Percentiles rank a stretch among this genome's conserved stretches.
These are phyloP conservation scores for Cystobasidiopsis lactophilus DNA, from an alignment of 768 basidiomycete genomes.

Conservation along the genomic window DNA sequence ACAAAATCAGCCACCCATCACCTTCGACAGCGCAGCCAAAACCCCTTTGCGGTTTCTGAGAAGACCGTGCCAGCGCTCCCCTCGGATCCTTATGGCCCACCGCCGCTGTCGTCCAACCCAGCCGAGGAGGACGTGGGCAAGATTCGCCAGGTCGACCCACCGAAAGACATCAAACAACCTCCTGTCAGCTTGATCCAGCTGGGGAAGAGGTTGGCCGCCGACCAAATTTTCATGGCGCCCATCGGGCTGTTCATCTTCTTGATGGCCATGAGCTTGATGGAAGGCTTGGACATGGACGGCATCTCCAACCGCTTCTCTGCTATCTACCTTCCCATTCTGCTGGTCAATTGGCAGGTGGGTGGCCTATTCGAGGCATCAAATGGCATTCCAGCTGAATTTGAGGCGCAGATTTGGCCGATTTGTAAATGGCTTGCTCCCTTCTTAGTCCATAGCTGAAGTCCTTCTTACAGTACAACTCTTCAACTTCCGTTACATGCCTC, in stretches of 20 bases:
- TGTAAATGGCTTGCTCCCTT: not conserved
- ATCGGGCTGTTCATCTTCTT: constrained; percentile 6
- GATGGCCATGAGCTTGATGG: constrained; percentile 4
- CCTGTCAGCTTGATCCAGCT: constrained; percentile 3
- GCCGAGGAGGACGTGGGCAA: not conserved
- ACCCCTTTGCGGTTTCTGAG: too few species aligned
- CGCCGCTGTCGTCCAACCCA: not conserved
- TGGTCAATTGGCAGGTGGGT: constrained; percentile 8
- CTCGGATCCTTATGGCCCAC: not conserved
- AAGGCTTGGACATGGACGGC: constrained; percentile 6
- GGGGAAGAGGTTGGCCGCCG: constrained; percentile 7
- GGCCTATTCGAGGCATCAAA: not conserved
- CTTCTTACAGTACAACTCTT: constrained; percentile 7
- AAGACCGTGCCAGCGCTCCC: too few species aligned
- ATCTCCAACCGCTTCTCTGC: not conserved
- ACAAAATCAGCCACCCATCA: too few species aligned
- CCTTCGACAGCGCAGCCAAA: too few species aligned
- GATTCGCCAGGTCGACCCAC: not conserved
- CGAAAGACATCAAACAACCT: not conserved
- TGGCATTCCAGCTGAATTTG: too few species aligned
- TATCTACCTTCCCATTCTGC: constrained; percentile 5
- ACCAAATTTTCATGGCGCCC: constrained; percentile 10
- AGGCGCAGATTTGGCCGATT: not conserved
- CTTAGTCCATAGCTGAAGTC: too few species aligned
- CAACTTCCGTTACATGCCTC: constrained; percentile 8